Base-by-base conservation (phyloP, 2,329 filamentous ascomycete genomes). In the Aspergillus unguis region DNA sequence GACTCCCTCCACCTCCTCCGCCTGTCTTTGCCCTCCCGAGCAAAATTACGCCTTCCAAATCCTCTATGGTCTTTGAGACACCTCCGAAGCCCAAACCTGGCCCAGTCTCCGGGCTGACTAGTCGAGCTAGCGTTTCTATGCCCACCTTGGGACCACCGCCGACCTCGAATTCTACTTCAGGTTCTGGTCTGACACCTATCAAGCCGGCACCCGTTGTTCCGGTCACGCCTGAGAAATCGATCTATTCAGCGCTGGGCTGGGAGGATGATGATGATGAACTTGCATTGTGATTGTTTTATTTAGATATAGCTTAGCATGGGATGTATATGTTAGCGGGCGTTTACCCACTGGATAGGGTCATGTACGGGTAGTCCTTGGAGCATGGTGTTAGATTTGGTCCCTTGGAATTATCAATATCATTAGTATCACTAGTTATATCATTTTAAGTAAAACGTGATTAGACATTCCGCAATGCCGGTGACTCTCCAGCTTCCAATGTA, bases 191-290 rank as follows among this genome's bases (percentile, higher is more conserved):
- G n/a, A 31, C n/a, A 6, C 11, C 26, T 47, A 5, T 10, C 9
- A 33, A 40, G 29, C 29, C 33, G 3, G 33, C 45, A 8, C 17
- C 8, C 0, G 46, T 47, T 40, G 56, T 65, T 36, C 66, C 68
- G 2, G 62, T 65, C 23, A 72, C 66, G 6, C 67, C 65, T 17
- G 67, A 70, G 49, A 70, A 70, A 46, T 61, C 73, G 6, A 72
- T 77, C 40, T 77, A 77, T 51, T 71, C 71, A 53, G 63, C 69
- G 42, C 54, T 77, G 45, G 75, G 75, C 47, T 77, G 75, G 75
- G 69, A 75, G 55, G 70, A 74, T 54, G 70, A 75, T 54, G 70
- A 73, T 52, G 71, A 73, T 50, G 70, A 74, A 50, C 50, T 61
- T 54, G 53, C 46, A 32, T 49, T 57, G 48, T 59, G 50, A 53